phyloP scores from a whole-genome alignment of 148 eudicot genomes.

The Rhododendron ovatum region DNA sequence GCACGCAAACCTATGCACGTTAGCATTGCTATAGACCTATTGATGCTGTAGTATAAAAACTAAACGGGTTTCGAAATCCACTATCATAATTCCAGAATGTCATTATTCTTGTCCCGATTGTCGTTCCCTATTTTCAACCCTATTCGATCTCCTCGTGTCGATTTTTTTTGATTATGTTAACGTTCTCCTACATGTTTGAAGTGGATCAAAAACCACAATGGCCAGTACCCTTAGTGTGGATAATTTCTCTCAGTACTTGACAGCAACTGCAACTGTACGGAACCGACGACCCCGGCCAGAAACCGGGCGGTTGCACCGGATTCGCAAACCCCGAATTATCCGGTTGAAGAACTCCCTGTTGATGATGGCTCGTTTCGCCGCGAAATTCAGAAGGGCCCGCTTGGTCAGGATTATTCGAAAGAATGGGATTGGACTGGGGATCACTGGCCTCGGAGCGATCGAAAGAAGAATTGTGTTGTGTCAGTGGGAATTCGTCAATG shows the following conservation, averaged over 20 bases:
- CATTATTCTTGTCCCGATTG: too few relatives aligned
- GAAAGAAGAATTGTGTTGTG: background rate
- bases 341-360: constrained; percentile 2
- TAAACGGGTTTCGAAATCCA: too few relatives aligned
- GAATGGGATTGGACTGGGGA: background rate
- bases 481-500: background rate
- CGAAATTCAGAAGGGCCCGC: background rate
- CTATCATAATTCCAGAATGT: too few relatives aligned
- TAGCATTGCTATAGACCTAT: too few relatives aligned
- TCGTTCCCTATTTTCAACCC: background rate
- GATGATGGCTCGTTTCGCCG: background rate
- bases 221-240: constrained; percentile 43
- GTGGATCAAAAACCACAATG: background rate
- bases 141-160: too few relatives aligned
- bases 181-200: background rate
- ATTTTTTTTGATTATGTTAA: too few relatives aligned
- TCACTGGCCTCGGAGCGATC: background rate
- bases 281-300: constrained; percentile 10
- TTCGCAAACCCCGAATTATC: constrained; percentile 4
- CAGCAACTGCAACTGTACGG: constrained; percentile 44
- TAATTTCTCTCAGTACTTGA: constrained; percentile 56
- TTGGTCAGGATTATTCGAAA: background rate
- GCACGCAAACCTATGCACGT: too few relatives aligned
- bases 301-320: constrained; percentile 8
- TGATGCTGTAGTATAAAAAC: too few relatives aligned